Conservation (phyloP, 1,284 basidiomycete species). For the Takashimella tepidaria region DNA sequence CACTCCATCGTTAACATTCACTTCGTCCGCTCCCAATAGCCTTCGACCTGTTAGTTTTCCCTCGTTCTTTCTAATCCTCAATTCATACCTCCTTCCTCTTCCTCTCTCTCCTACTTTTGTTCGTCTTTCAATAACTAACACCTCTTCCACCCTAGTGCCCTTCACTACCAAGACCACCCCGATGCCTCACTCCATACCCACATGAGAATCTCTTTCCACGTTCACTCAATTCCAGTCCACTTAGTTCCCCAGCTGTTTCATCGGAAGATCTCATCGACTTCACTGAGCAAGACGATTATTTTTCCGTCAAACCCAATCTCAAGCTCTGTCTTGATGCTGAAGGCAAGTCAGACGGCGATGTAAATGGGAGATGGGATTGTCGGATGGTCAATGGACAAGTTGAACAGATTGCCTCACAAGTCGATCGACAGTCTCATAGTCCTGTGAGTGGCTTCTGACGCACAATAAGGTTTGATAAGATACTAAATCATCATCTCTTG, state of each 20-base stretch:
- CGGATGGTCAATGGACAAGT: too few species aligned
- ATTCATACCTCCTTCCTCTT: conserved; percentile 1
- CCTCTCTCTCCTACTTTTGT: neutral
- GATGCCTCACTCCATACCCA: conserved; percentile 14
- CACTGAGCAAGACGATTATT: neutral
- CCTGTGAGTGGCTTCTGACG: too few species aligned
- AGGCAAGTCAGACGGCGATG: too few species aligned
- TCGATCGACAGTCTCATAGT: too few species aligned
- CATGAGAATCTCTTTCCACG: conserved; percentile 1
- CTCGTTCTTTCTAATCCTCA: neutral
- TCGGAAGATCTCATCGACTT: neutral
- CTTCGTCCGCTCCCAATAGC: neutral
- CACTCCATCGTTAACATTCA: neutral
- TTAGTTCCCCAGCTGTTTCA: neutral
- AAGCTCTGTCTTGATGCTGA: too few species aligned
- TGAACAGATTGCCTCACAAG: too few species aligned
- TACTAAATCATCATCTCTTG: too few species aligned
- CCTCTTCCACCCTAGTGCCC: neutral
- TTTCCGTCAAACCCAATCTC: neutral
- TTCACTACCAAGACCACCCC: conserved; percentile 4
- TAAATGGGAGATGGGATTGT: too few species aligned
- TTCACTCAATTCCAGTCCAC: conserved; percentile 1
- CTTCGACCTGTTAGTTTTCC: neutral
- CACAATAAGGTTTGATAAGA: too few species aligned
- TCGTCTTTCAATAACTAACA: neutral